Percentiles rank a stretch among this genome's conserved stretches.
These are phyloP conservation scores for Fulvia fulva DNA, from an alignment of 2,329 filamentous ascomycete species.

Conservation along the genomic window DNA sequence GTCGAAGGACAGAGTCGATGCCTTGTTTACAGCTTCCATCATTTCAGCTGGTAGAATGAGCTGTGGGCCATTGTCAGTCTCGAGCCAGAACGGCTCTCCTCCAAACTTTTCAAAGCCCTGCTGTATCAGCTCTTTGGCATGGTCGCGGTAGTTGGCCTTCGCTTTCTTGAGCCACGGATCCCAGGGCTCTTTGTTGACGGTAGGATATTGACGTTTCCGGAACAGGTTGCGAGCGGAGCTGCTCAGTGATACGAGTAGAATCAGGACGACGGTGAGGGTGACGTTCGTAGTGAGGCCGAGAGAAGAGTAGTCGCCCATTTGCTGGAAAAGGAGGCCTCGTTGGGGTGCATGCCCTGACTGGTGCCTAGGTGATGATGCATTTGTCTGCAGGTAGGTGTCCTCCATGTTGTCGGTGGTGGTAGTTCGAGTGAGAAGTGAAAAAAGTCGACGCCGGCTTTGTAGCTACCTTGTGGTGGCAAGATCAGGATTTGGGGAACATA, in stretches of 20 bases:
- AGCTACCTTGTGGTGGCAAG: neutral
- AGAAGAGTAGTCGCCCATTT: neutral
- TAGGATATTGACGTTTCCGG: neutral
- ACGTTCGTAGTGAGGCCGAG: neutral
- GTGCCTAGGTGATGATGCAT: neutral
- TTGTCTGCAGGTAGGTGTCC: neutral
- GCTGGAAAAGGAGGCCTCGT: neutral
- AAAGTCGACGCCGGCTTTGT: neutral
- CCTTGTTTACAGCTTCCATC: constrained; percentile 8
- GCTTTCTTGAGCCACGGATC: neutral
- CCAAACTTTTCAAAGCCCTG: neutral
- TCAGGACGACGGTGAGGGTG: neutral
- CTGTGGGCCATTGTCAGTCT: constrained; percentile 2
- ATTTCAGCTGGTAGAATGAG: constrained; percentile 9
- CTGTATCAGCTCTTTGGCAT: neutral
- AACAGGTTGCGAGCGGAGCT: neutral
- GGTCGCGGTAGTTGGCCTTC: neutral
- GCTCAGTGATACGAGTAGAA: neutral
- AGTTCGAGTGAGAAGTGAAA: neutral
- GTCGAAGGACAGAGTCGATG: neutral
- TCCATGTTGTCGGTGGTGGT: neutral
- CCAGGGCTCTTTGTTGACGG: neutral
- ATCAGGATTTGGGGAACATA: too few relatives aligned
- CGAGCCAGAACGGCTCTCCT: constrained; percentile 3
- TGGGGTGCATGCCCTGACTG: neutral